Evolutionary conservation across 805 yeast genomes (phyloP), one percentile per base, ranked within the genome.

Genomic region (Kregervanrija pseudodelftensis): DNA sequence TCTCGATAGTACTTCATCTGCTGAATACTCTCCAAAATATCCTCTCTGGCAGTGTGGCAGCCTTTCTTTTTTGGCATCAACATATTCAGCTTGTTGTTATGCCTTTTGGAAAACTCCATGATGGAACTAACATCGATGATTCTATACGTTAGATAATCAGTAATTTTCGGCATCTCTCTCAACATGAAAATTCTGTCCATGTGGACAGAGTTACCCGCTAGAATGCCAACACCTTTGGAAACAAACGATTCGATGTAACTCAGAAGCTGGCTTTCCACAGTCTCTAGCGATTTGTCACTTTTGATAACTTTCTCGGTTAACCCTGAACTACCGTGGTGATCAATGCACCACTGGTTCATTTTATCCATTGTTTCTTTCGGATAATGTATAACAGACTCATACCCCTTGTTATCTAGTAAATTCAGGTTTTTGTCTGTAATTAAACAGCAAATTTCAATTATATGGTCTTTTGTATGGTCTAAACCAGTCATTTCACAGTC

Each of bases 401-500:
- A 93, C 2, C 95, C 95, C 4, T 63, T 55, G 16, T 72, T 72
- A 45, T 87, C 95, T 1, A 88, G 66, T 3, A 86, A 55, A 43
- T 85, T 77, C 49, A 93, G 71, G 47, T 87, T 67, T 9, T 85
- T 88, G 57, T 91, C 95, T 2, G 99, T 93, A 39, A 93, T 71
- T 35, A 91, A 68, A 60, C 96, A 89, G 60, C 96, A 87, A 28
- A 93, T 81, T 64, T 93, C 99, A 48, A 93, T 85, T 54, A 93
- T 90, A 46, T 76, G 79, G 60, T 93, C 98, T n/a, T 73, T 70
- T 40, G 66, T 63, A n/a, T 81, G 79, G 54, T 91, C 84, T 35
- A 93, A 67, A 0, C 99, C 99, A 0, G 99, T 93, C 99, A 93
- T 93, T 62, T 93, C 99, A 65, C 98, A 93, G 66, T 93, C 99